phyloP scores from a whole-genome alignment of 2,329 filamentous ascomycete genomes.

The Ophiostoma quercus region DNA sequence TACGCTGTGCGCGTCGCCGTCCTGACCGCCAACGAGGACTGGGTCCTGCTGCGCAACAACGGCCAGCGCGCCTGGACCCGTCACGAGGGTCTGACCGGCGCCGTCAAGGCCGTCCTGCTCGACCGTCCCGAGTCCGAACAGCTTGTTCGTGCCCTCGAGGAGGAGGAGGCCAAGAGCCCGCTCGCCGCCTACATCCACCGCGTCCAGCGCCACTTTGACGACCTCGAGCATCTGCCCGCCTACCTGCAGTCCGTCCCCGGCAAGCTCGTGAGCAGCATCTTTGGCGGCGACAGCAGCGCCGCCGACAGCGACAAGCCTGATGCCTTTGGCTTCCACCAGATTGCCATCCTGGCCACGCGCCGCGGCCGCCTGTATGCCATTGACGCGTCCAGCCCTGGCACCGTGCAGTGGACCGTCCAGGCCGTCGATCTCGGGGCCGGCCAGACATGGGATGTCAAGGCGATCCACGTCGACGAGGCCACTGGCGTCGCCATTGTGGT shows the following conservation, averaged over 20 bases:
- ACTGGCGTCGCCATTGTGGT: constrained; percentile 54
- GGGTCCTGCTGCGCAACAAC: constrained; percentile 71
- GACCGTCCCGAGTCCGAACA: constrained; percentile 68
- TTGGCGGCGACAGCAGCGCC: constrained; percentile 49
- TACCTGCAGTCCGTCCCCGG: constrained; percentile 66
- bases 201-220: constrained; percentile 71
- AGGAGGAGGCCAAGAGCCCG: constrained; percentile 65
- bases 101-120: constrained; percentile 74
- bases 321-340: constrained; percentile 80
- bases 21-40: constrained; percentile 64
- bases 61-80: constrained; percentile 61
- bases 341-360: constrained; percentile 72
- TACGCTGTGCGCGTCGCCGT: constrained; percentile 76
- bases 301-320: constrained; percentile 28
- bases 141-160: constrained; percentile 67
- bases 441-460: constrained; percentile 59
- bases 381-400: constrained; percentile 68
- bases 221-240: constrained; percentile 69
- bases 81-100: constrained; percentile 73
- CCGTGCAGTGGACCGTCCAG: constrained; percentile 68
- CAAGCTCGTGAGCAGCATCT: constrained; percentile 60
- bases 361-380: constrained; percentile 76
- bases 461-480: constrained; percentile 57
- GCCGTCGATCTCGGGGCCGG: constrained; percentile 51
- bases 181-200: constrained; percentile 82